Evolutionary conservation across 345 rosid genomes (phyloP), one percentile per base, ranked within the genome.

Genomic region (Melaleuca alternifolia): DNA sequence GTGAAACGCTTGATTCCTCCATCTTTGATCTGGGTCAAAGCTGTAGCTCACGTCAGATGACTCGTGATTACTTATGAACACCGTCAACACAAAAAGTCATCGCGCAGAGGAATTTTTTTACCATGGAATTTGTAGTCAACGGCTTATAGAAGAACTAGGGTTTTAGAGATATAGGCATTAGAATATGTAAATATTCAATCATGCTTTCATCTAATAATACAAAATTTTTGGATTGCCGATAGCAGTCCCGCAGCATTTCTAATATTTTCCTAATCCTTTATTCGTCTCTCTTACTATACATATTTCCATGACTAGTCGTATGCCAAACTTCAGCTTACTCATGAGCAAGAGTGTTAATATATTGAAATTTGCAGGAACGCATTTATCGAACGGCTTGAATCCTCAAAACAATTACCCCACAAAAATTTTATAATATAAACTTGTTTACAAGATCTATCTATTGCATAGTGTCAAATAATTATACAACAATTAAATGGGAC

Each of bases 161-260:
- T 33, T 71, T 71, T 71, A 71, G 12, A 33, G 7, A 33, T 33
- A 33, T 18, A 20, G 13, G 33, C 18, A 46, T 18, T 33, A 0
- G 44, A 71, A 33, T 33, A 71, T 33, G 0, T 33, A 33, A 65
- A 65, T 33, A 65, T 65, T 8, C 15, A 65, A 65, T 65, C 24
- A 33, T 0, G 1, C 1, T 18, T 65, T 71, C 1, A 33, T 71
- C 0, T 71, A 20, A 0, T 18, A 18, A 71, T 33, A 18, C 2
- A 71, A 7, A 0, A 30, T 14, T 14, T 61, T 71, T 3, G 2
- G 30, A 30, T 9, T 15, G 1, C 16, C 33, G 23, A 2, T 2
- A 57, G n/a, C 33, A 5, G 11, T 11, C 37, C 23, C 10, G 16
- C 2, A 62, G 15, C 5, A 65, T 65, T 1, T 65, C 2, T 16